Conservation (phyloP, 345 rosid species). For the Streptanthus diversifolius region DNA sequence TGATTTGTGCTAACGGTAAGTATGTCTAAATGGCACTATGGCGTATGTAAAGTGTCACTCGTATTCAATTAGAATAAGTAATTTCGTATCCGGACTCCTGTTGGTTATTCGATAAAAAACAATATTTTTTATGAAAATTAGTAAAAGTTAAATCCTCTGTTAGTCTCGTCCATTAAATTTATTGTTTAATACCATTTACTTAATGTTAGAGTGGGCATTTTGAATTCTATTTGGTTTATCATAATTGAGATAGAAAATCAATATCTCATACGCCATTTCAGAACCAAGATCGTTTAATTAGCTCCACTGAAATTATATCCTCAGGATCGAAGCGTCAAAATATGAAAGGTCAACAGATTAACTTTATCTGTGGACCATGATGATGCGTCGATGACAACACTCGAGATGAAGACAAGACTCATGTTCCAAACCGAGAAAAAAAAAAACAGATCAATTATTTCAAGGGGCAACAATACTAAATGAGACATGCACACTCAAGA, state of each 20-base stretch:
- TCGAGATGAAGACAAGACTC: neutral
- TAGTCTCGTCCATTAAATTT: neutral
- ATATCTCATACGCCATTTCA: neutral
- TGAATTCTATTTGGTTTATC: neutral
- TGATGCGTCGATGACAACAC: neutral
- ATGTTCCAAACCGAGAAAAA: neutral
- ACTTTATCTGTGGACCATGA: constrained; percentile 5
- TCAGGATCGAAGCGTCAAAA: neutral
- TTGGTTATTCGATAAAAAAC: neutral
- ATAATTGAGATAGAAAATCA: neutral
- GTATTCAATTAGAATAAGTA: neutral
- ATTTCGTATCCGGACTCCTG: neutral
- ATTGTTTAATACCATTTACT: neutral
- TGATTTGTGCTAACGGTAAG: neutral
- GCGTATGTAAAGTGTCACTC: neutral
- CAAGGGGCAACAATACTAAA: neutral
- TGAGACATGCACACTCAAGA: constrained; percentile 16
- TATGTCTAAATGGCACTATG: neutral
- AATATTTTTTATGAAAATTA: neutral
- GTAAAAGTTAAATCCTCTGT: neutral
- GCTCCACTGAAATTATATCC: neutral
- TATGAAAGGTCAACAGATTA: neutral
- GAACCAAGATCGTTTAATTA: neutral
- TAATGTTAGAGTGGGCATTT: neutral
- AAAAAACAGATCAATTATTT: neutral